phyloP scores from a whole-genome alignment of 345 rosid genomes.

The Dipteronia dyeriana region DNA sequence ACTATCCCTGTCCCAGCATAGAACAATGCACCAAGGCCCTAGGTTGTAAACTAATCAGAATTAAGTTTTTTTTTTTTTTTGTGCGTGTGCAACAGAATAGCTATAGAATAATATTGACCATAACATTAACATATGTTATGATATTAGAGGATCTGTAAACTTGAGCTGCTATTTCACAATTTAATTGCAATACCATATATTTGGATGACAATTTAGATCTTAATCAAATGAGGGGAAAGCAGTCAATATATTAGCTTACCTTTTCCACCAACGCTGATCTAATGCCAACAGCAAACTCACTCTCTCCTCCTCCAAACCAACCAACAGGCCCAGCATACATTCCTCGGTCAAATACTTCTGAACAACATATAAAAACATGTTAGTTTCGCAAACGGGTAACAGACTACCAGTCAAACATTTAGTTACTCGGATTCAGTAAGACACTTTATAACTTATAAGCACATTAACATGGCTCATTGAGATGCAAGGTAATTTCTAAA shows the following conservation, averaged over 20 bases:
- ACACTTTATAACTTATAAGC: not conserved
- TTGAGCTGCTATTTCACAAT: not conserved
- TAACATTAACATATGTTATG: not conserved
- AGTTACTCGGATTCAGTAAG: not conserved
- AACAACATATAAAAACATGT: slow-evolving; percentile 1
- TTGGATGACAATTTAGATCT: not conserved
- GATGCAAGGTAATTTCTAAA: not conserved
- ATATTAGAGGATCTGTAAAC: not conserved
- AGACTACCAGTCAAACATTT: not conserved
- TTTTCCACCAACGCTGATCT: slow-evolving; percentile 83
- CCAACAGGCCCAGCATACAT: slow-evolving; percentile 97
- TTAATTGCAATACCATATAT: not conserved
- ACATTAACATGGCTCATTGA: not conserved
- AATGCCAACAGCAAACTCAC: slow-evolving; percentile 93
- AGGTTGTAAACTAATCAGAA: slow-evolving; percentile 20
- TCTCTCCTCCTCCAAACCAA: slow-evolving; percentile 94
- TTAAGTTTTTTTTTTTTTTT: slow-evolving; percentile 13
- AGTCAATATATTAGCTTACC: slow-evolving; percentile 37
- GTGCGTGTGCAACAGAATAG: slow-evolving; percentile 6
- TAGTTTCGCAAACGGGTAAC: not conserved
- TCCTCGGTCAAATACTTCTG: slow-evolving; percentile 91
- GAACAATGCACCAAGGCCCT: slow-evolving; percentile 80
- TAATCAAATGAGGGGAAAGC: slow-evolving; percentile 3
- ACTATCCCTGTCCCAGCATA: slow-evolving; percentile 91
- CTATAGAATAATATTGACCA: not conserved